Conservation (phyloP, 805 yeast species). For the Nakazawaea wickerhamii region DNA sequence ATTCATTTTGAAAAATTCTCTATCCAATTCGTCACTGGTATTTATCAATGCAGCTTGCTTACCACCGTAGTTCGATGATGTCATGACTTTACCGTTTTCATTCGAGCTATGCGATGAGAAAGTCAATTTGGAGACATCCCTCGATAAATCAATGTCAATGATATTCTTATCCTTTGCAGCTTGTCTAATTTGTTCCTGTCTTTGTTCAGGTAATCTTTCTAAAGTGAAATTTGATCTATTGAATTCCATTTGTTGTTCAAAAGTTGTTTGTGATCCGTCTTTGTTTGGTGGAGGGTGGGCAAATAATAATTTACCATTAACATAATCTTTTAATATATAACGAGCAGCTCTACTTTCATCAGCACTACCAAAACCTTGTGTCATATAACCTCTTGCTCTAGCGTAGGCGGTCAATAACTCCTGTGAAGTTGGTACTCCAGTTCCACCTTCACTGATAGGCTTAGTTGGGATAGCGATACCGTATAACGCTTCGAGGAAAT, state of each 20-base stretch:
- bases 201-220: constrained; percentile 59
- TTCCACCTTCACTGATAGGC: constrained; percentile 81
- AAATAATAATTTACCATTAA: constrained; percentile 80
- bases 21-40: constrained; percentile 79
- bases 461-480: constrained; percentile 83
- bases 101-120: constrained; percentile 71
- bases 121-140: constrained; percentile 65
- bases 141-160: constrained; percentile 57
- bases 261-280: constrained; percentile 46
- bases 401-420: constrained; percentile 91
- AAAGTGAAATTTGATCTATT: constrained; percentile 72
- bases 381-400: constrained; percentile 94
- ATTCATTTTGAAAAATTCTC: constrained; percentile 75
- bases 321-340: constrained; percentile 88
- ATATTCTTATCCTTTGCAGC: constrained; percentile 57
- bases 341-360: constrained; percentile 95
- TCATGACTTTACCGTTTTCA: constrained; percentile 38
- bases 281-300: constrained; percentile 84
- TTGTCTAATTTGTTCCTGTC: constrained; percentile 62
- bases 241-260: constrained; percentile 56
- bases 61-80: constrained; percentile 67
- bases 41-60: constrained; percentile 73
- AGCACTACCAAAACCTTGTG: constrained; percentile 95
- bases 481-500: constrained; percentile 81
- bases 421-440: constrained; percentile 82